Evolutionary conservation across 495 filamentous ascomycete species (phyloP), one percentile per base, ranked within the genome.

Genomic region (Lasiosphaeria miniovina): DNA sequence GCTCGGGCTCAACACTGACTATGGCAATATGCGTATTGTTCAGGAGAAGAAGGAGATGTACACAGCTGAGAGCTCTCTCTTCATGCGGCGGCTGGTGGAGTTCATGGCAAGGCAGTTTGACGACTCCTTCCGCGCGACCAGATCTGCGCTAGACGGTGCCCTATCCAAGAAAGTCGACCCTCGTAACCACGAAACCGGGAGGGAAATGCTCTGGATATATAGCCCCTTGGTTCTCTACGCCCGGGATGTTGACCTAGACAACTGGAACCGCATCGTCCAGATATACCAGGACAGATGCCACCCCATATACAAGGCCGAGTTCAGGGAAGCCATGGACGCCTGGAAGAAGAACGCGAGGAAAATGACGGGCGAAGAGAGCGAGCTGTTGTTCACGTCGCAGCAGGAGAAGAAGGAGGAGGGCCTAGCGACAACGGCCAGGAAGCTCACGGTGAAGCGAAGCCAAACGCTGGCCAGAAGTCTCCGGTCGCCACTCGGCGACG

Each of bases 1-100:
- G 1, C 72, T 74, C 43, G 83, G 84, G 15, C 86, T 89, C 59
- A 87, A 89, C 68, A 90, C 84, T 55, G 91, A 94, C 61, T 86
- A 96, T 63, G 89, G 90, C 49, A 87, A 88, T 64, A 96, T 98
- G 91, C 87, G 87, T 52, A 93, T 95, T 49, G 86, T 98, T 33
- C 88, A 92, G 61, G 90, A 97, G 69, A 93, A 93, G 80, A 93
- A 90, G 71, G 91, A 94, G 62, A 86, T 86, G 58, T 98, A 96
- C 65, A 81, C 85, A 36, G 75, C 82, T 6, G 88, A 93, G 62
- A 88, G 86, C 62, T 71, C 76, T 10, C 66, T 78, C 10, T 96
- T 98, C 71, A 77, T 96, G 54, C 83, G 86, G 58, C 78, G 92
- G 32, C 77, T 97, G 15, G 87, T 87, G 54, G 85, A 88, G 56